Base-by-base conservation (phyloP, 768 basidiomycete genomes). In the Amanita exitialis region DNA sequence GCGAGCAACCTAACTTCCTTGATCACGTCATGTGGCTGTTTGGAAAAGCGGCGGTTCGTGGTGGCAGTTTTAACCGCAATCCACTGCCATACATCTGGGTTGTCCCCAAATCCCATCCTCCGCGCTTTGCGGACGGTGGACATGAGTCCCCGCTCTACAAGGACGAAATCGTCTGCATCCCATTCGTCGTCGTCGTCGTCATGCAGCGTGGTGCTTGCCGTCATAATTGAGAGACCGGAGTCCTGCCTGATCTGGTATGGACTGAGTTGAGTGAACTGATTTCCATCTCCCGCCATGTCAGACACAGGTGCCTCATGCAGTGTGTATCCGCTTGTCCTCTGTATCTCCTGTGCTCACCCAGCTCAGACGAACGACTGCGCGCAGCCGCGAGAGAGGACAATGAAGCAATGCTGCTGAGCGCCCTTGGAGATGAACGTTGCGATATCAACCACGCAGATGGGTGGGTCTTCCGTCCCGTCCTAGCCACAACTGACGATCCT, bases 361-460 rank as follows among this genome's bases (percentile, higher is more conserved):
- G 8, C n/a, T 41, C 51, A 90, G 88, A 88, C 61, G 82, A 87
- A 65, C 72, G 78, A 48, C 69, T 91, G 34, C 67, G 90, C 27
- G 78, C 78, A 25, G 88, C 86, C 8, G 89, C 86, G 27, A 78
- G 86, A 59, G 57, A 64, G 15, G 89, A 91, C 67, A 80, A 86
- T 64, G 79, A 82, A 56, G 86, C 85, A 3, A 62, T 85, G 54
- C 61, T 90, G 20, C 58, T 76, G 1, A 78, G 82, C 45, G 68
- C 86, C 12, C 76, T 90, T 51, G 69, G 75, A 16, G 60, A 78
- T 34, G 78, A 69, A 4, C 57, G 59, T 3, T 83, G 80, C 56
- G 77, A 90, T 61, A 82, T 91, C 54, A 93, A 93, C 64, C 80
- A 71, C 58, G 71, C 73, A 58, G 89, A 91, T 61, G 86, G 86